Conservation (phyloP, 441 rosid genomes). For the Erodium moschatum region DNA sequence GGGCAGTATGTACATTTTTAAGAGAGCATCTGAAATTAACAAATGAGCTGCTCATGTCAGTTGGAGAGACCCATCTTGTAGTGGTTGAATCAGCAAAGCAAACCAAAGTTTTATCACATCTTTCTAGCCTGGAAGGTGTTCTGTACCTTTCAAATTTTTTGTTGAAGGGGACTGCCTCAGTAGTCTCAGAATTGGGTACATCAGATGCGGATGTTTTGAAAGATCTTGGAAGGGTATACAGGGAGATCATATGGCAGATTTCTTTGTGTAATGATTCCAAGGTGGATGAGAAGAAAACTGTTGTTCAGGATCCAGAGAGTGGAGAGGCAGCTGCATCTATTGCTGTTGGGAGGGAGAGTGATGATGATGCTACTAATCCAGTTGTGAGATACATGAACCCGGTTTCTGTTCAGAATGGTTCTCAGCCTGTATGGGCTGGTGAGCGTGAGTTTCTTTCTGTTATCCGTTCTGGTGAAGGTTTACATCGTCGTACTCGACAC, state of each 20-base stretch:
- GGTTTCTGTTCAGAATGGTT: conserved; percentile 58
- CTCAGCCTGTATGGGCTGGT: conserved; percentile 71
- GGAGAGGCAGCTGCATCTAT: conserved; percentile 50
- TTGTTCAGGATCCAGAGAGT: conserved; percentile 50
- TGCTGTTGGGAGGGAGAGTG: conserved; percentile 73
- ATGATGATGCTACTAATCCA: conserved; percentile 64
- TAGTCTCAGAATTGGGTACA: conserved; percentile 73
- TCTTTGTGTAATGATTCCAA: conserved; percentile 63
- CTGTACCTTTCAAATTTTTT: conserved; percentile 69
- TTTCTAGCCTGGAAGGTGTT: conserved; percentile 71
- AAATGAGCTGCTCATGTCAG: conserved; percentile 44
- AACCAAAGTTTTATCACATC: conserved; percentile 50
- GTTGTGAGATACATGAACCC: conserved; percentile 72
- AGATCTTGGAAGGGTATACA: conserved; percentile 69
- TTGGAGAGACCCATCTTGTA: conserved; percentile 58
- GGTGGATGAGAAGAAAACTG: conserved; percentile 54
- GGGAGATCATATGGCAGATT: conserved; percentile 79
- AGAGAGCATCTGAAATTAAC: conserved; percentile 64
- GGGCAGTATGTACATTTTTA: conserved; percentile 64
- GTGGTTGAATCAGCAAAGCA: conserved; percentile 46
- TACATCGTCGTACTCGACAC: conserved; percentile 78
- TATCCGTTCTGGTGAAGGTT: conserved; percentile 68
- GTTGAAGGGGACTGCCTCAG: conserved; percentile 68
- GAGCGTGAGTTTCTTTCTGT: conserved; percentile 76
- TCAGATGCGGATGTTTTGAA: conserved; percentile 88